Evolutionary conservation across 176 grass and related monocot species (phyloP).

Genomic region (Aegilops bicornis): DNA sequence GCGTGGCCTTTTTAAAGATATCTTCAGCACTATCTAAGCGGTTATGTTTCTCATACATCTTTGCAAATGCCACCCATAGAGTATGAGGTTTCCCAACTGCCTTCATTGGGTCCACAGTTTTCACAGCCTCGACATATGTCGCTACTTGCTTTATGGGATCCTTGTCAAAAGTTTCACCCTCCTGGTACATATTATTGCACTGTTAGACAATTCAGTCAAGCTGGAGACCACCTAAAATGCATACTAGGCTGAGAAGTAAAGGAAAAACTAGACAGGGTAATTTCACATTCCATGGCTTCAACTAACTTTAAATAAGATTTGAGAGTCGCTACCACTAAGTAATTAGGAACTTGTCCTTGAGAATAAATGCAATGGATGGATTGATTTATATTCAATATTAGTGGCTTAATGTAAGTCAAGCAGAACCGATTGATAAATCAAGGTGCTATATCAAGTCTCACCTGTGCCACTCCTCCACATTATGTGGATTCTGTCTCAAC

Average conservation of each 20-base stretch:
- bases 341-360: neutral
- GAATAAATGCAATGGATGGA: neutral
- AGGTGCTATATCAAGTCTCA: constrained; percentile 26
- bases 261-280: neutral
- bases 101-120: constrained; percentile 85
- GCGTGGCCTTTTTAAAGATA: constrained; percentile 65
- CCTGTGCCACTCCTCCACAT: constrained; percentile 90
- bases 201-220: constrained; percentile 34
- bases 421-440: neutral
- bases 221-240: neutral
- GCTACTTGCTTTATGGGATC: constrained; percentile 62
- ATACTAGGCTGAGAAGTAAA: neutral
- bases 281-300: neutral
- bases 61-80: constrained; percentile 76
- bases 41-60: constrained; percentile 82
- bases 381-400: neutral
- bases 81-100: constrained; percentile 89
- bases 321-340: neutral
- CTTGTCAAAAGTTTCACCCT: constrained; percentile 80
- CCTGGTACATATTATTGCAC: constrained; percentile 45
- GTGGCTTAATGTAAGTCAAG: neutral
- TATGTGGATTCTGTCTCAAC: constrained; percentile 83
- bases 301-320: neutral
- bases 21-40: constrained; percentile 75
- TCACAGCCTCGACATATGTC: constrained; percentile 85